These are phyloP conservation scores for Clonostachys rhizophaga DNA, from an alignment of 2,329 filamentous ascomycete genomes.

Conservation along the genomic window DNA sequence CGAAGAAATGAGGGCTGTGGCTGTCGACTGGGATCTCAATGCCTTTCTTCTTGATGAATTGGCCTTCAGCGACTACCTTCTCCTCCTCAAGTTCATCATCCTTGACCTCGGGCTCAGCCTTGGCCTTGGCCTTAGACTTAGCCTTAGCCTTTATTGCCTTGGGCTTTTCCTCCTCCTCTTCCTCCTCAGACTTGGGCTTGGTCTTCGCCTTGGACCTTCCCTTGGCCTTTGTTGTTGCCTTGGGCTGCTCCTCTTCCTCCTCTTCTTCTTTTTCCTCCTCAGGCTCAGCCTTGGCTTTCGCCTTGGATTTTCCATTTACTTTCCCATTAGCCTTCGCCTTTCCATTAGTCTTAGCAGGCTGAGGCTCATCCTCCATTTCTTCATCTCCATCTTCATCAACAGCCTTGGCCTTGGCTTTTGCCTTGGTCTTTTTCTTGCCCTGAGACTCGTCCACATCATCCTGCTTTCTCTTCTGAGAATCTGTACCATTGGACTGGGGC, in stretches of 20 bases:
- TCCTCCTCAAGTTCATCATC: constrained; percentile 23
- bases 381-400: constrained; percentile 7
- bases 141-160: constrained; percentile 19
- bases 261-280: constrained; percentile 9
- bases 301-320: constrained; percentile 6
- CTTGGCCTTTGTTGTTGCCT: constrained; percentile 19
- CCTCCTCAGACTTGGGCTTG: constrained; percentile 18
- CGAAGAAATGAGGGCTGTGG: constrained; percentile 27
- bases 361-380: constrained; percentile 4
- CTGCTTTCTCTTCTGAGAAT: constrained; percentile 20
- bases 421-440: constrained; percentile 14
- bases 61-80: constrained; percentile 30
- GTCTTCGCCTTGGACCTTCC: constrained; percentile 25
- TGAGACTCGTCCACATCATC: constrained; percentile 1
- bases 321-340: constrained; percentile 11
- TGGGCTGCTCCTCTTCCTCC: not conserved
- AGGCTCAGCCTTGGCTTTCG: constrained; percentile 23
- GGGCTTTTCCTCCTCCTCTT: constrained; percentile 26
- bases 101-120: constrained; percentile 11
- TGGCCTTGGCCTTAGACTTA: not conserved
- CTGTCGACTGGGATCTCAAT: constrained; percentile 47
- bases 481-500: constrained; percentile 8
- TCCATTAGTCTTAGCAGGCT: not conserved
- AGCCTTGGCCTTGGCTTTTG: constrained; percentile 22
- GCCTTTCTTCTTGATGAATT: constrained; percentile 40